Evolutionary conservation across 164 flowering plant species (phyloP).

Genomic region (Chimonanthus salicifolius): DNA sequence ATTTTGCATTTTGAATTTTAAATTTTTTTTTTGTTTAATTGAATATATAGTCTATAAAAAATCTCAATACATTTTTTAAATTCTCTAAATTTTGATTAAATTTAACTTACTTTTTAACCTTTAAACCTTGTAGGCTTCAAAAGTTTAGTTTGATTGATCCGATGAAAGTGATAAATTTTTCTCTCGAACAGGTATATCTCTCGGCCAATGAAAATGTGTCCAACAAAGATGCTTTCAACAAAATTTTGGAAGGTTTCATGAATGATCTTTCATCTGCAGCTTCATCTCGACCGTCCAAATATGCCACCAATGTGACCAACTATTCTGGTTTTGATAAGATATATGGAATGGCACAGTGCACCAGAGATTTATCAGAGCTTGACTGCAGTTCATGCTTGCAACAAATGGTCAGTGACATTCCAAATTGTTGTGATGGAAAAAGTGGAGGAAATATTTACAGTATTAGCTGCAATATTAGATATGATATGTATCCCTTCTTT

Average conservation of each 20-base stretch:
- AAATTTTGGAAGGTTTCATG: slow-evolving; percentile 14
- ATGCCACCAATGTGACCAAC: slow-evolving; percentile 13
- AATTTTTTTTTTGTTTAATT: too few relatives aligned
- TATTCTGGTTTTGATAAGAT: slow-evolving; percentile 4
- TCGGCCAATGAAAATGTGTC: slow-evolving; percentile 16
- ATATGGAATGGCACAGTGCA: slow-evolving; percentile 43
- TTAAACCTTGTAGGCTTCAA: too few relatives aligned
- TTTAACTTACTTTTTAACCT: too few relatives aligned
- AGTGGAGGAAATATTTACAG: slow-evolving; percentile 17
- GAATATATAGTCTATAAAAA: too few relatives aligned
- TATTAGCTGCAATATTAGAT: slow-evolving; percentile 23
- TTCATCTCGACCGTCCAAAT: slow-evolving; percentile 17
- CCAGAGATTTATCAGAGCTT: slow-evolving; percentile 20
- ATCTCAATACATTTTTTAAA: too few relatives aligned
- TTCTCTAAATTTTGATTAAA: too few relatives aligned
- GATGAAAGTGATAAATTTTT: too few relatives aligned
- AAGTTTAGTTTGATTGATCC: too few relatives aligned
- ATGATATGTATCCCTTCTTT: slow-evolving; percentile 9
- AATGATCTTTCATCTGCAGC: slow-evolving; percentile 14
- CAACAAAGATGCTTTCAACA: slow-evolving; percentile 12
- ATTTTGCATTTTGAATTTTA: too few relatives aligned
- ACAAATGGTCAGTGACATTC: neutral
- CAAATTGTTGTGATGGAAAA: slow-evolving; percentile 9
- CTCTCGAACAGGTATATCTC: neutral
- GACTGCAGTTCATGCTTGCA: slow-evolving; percentile 28